Conservation (phyloP, 306 rosid species). For the Pachyrhizus erosus region DNA sequence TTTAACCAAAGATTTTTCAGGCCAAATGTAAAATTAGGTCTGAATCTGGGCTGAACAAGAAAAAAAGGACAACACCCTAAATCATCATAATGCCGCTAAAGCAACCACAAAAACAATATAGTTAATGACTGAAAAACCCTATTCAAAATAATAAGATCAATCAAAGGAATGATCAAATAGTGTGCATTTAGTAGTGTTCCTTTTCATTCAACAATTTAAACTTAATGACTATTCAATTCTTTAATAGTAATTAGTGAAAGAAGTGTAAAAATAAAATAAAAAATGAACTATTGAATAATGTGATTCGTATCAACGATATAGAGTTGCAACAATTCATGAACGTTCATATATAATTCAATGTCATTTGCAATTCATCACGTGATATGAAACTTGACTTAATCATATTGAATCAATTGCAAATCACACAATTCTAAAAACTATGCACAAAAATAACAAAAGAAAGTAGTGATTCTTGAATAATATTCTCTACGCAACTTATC, state of each 20-base stretch:
- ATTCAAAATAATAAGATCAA: neutral
- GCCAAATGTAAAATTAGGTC: neutral
- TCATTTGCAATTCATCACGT: neutral
- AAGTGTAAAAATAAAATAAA: neutral
- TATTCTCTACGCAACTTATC: neutral
- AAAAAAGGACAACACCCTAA: neutral
- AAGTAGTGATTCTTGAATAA: neutral
- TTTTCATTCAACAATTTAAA: neutral
- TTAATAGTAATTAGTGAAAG: neutral
- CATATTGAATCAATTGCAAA: neutral
- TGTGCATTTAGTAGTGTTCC: neutral
- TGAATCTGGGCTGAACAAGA: neutral
- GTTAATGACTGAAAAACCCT: neutral
- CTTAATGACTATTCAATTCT: neutral
- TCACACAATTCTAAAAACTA: neutral
- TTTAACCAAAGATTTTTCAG: neutral
- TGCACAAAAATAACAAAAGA: neutral
- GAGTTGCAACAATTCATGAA: neutral
- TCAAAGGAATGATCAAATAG: neutral
- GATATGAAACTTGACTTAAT: neutral
- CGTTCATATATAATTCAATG: neutral
- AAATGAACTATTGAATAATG: neutral
- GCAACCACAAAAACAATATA: neutral
- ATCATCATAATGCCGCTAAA: neutral
- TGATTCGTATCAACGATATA: neutral